Base-by-base conservation (phyloP, 2,329 filamentous ascomycete species). In the Penicillium psychrosexuale region DNA sequence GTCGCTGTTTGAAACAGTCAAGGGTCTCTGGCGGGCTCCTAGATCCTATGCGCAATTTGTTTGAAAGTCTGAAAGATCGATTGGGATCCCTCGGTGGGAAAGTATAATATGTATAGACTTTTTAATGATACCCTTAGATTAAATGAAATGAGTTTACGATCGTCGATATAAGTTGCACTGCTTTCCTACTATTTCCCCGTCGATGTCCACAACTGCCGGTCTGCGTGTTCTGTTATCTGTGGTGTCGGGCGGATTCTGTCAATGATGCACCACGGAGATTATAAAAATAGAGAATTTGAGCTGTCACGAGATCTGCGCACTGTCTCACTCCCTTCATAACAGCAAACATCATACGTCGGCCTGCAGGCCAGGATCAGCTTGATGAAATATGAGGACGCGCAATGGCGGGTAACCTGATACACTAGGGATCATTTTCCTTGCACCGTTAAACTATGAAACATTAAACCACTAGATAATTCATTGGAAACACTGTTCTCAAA, bases 41-140 rank as follows among this genome's bases (percentile, higher is more conserved):
- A 27, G 17, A 47, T 47, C 8, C 5, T 9, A 19, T 15, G 19
- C 17, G 11, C 42, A 27, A 45, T 17, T 27, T 30, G 5, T 31
- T 38, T 12, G 19, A 13, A 31, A 33, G 15, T n/a, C 22, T 13
- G 30, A 8, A 19, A 27, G 15, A 15, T 48, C 15, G 17, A 38
- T 22, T 43, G 11, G 37, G 37, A 33, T 46, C 24, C 37, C 33
- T 43, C 15, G 17, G 42, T 38, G 27, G 22, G 31, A 5, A 13
- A 22, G 28, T 15, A 47, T 42, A n/a, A 47, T 42, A n/a, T 49
- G 15, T 28, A 43, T 47, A 56, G 48, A 56, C 8, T 40, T 51
- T 50, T 50, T 33, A 53, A 42, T 53, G 53, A 56, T 53, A 56
- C 53, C 53, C 49, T 30, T 56, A 53, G 31, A 52, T 13, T 47